Base-by-base conservation (phyloP, 2,329 filamentous ascomycete species). In the Fusarium sp. region DNA sequence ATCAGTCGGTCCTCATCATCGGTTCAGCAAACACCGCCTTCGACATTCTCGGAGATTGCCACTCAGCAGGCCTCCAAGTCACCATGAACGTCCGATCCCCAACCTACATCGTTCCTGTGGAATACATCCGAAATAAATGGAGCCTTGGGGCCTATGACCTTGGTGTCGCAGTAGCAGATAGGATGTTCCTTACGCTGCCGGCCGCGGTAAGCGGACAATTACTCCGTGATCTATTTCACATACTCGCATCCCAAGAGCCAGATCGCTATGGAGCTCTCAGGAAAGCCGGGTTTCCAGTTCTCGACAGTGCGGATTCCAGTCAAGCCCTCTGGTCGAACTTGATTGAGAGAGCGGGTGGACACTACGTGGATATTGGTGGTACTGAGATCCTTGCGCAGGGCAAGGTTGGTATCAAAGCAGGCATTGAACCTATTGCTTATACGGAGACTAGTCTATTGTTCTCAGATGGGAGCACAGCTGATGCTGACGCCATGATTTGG, bases 11-110 rank as follows among this genome's bases (percentile, higher is more conserved):
- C 3, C 43, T 68, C 10, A 15, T 73, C 0, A 29, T 71, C 15
- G 71, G 66, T 5, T 73, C 71, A 4, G 67, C 70, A 16, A 73
- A 62, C 15, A 71, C 71, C 0, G 70, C 54, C 2, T 73, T 73
- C 9, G 67, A 73, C 7, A 29, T 73, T 3, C n/a, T 73, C 4
- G 52, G 42, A 3, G 67, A 73, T 12, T 73, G 63, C 12, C 14
- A 73, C 2, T 6, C 16, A 2, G 63, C 60, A 0, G 60, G 63
- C 2, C 52, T 71, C 0, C 1, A 58, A 14, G 3, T 44, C 2
- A 63, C 46, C 2, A 73, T 73, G 55, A 34, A 53, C 9, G 55
- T 55, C 7, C 52, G 70, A 3, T 73, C 71, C 1, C 67, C 70
- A 7, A 73, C 70, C 8, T 73, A 73, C n/a, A 38, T 73, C 5